Evolutionary conservation across 2,329 filamentous ascomycete species (phyloP), one percentile per base, ranked within the genome.

Genomic region (Alternaria infectoria): DNA sequence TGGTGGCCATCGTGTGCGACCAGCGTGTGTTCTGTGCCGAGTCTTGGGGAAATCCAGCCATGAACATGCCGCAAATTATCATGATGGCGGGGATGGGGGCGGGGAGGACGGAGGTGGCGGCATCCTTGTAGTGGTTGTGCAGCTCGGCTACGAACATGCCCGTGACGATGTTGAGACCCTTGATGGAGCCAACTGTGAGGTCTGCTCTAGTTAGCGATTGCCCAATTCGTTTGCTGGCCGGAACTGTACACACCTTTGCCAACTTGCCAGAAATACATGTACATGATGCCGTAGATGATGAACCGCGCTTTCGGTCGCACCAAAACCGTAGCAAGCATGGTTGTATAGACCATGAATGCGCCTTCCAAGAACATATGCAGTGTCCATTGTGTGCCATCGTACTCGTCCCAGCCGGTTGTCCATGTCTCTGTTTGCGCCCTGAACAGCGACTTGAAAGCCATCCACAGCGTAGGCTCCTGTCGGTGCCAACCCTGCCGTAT

Each of bases 91-190:
- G 84, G 11, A 89, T 73, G 21, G 82, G 82, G n/a, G 84, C 81
- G 28, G 82, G 83, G 28, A 81, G 80, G 50, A 80, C 69, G 10
- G 85, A 80, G 67, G 83, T 85, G 19, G 86, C 82, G 54, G 81
- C 82, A 67, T 85, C 83, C 1, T 82, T 77, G 45, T 81, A 81
- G 67, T 83, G 79, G 73, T 86, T 85, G 64, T 87, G 85, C 40
- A 89, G 70, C 69, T 90, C 88, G 30, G 87, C 85, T 28, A 90
- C 81, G 71, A 90, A 86, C 70, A 87, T 87, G 64, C 88, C 88
- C 62, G 85, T 86, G 76, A 88, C 87, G 72, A 89, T 86, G 74
- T 88, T 88, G 78, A 87, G 85, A 52, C 85, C 77, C 59, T 79
- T 79, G 43, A 79, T 68, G 6, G 77, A 75, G 49, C 74, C 74